Evolutionary conservation across 2,329 filamentous ascomycete genomes (phyloP).

Genomic region (Niveomyces coronatus): DNA sequence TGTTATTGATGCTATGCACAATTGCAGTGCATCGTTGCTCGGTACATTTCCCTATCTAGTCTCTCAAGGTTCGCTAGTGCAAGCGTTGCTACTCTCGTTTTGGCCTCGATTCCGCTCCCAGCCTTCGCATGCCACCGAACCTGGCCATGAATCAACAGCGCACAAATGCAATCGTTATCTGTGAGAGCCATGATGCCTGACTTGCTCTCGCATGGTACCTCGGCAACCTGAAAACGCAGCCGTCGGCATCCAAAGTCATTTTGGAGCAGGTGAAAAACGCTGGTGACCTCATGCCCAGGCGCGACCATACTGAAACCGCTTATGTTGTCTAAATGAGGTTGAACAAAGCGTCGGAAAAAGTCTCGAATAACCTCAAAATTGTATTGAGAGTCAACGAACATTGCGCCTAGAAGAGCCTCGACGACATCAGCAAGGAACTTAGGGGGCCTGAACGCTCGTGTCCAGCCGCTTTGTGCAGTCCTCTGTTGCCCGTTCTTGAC

Average conservation of each 20-base stretch:
- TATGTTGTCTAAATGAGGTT: constrained; percentile 76
- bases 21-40: constrained; percentile 48
- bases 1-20: constrained; percentile 36
- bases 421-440: constrained; percentile 77
- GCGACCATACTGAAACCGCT: constrained; percentile 77
- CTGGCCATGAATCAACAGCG: constrained; percentile 63
- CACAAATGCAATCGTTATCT: constrained; percentile 52
- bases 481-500: constrained; percentile 18
- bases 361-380: constrained; percentile 59
- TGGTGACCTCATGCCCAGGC: constrained; percentile 74
- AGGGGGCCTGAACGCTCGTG: constrained; percentile 49
- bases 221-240: constrained; percentile 44
- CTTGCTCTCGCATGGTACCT: constrained; percentile 30
- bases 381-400: constrained; percentile 84
- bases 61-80: constrained; percentile 39
- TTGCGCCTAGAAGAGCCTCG: constrained; percentile 78
- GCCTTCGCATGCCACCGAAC: constrained; percentile 53
- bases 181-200: constrained; percentile 28
- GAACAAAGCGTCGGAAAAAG: constrained; percentile 70
- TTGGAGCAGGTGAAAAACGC: constrained; percentile 53
- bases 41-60: constrained; percentile 46
- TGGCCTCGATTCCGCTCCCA: constrained; percentile 62
- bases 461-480: constrained; percentile 53
- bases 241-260: constrained; percentile 53
- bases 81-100: constrained; percentile 52